Evolutionary conservation across 768 basidiomycete genomes (phyloP).

Genomic region (Kwoniella europaea): DNA sequence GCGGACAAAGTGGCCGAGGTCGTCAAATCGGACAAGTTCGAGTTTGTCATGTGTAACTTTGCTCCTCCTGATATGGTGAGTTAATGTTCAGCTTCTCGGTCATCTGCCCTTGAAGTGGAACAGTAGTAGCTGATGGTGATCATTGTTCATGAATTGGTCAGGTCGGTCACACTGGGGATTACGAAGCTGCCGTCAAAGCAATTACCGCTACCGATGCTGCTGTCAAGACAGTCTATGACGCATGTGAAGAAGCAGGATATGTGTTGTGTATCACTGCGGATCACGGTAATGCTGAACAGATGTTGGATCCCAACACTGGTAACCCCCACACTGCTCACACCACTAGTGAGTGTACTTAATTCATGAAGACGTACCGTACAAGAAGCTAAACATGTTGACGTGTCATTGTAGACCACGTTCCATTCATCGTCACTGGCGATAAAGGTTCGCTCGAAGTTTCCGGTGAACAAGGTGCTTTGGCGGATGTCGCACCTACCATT

Average conservation of each 20-base stretch:
- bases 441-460: constrained; percentile 66
- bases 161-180: constrained; percentile 92
- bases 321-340: constrained; percentile 74
- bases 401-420: constrained; percentile 74
- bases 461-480: constrained; percentile 73
- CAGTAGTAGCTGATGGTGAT: not conserved
- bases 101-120: not conserved
- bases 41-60: constrained; percentile 98
- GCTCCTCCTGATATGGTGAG: constrained; percentile 93
- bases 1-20: constrained; percentile 92
- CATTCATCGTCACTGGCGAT: constrained; percentile 76
- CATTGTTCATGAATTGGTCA: constrained; percentile 40
- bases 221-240: constrained; percentile 82
- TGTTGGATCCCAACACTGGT: constrained; percentile 80
- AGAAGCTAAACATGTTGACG: no score
- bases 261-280: constrained; percentile 87
- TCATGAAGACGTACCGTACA: no score
- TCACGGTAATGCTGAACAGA: constrained; percentile 95
- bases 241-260: constrained; percentile 83
- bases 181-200: constrained; percentile 86
- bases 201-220: constrained; percentile 87
- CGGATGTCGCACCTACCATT: constrained; percentile 89
- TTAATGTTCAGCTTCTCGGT: not conserved
- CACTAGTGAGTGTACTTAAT: constrained; percentile 54
- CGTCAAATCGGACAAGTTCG: constrained; percentile 70